Percentiles rank a stretch among this genome's conserved stretches.
phyloP scores from a whole-genome alignment of 371 early-diverging fungal species.

The Capillidium heterosporum region DNA sequence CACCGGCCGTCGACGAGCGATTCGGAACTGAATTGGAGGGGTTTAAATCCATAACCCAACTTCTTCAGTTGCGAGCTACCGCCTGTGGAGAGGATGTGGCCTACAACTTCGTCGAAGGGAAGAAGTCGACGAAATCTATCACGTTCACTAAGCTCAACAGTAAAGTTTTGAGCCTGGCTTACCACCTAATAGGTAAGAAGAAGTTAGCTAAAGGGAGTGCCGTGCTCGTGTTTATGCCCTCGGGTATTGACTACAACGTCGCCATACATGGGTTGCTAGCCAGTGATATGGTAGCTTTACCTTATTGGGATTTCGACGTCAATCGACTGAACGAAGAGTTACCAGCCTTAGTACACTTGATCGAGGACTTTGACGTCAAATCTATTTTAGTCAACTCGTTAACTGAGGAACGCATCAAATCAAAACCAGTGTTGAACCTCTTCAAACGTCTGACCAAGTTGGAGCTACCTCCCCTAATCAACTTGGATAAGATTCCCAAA shows the following conservation, averaged over 20 bases:
- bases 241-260: slow-evolving; percentile 50
- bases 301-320: slow-evolving; percentile 43
- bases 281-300: slow-evolving; percentile 53
- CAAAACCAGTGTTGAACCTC: slow-evolving; percentile 22
- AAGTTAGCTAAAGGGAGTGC: slow-evolving; percentile 31
- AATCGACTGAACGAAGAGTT: slow-evolving; percentile 48
- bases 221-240: slow-evolving; percentile 46
- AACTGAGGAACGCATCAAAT: slow-evolving; percentile 42
- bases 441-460: slow-evolving; percentile 1
- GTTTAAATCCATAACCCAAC: slow-evolving; percentile 41
- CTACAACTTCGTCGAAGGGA: slow-evolving; percentile 31
- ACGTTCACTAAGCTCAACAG: slow-evolving; percentile 48
- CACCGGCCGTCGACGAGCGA: slow-evolving; percentile 39
- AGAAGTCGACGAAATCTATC: slow-evolving; percentile 34
- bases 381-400: slow-evolving; percentile 36
- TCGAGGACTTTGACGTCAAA: slow-evolving; percentile 31
- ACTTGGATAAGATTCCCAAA: neutral
- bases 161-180: slow-evolving; percentile 44
- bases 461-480: slow-evolving; percentile 12
- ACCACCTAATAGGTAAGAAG: slow-evolving; percentile 31
- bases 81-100: slow-evolving; percentile 45
- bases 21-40: slow-evolving; percentile 42
- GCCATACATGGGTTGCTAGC: slow-evolving; percentile 64
- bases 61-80: slow-evolving; percentile 48
- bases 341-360: slow-evolving; percentile 29